Evolutionary conservation across 2,329 filamentous ascomycete genomes (phyloP), one percentile per base, ranked within the genome.

Genomic region (Aurifilum marmelostoma): DNA sequence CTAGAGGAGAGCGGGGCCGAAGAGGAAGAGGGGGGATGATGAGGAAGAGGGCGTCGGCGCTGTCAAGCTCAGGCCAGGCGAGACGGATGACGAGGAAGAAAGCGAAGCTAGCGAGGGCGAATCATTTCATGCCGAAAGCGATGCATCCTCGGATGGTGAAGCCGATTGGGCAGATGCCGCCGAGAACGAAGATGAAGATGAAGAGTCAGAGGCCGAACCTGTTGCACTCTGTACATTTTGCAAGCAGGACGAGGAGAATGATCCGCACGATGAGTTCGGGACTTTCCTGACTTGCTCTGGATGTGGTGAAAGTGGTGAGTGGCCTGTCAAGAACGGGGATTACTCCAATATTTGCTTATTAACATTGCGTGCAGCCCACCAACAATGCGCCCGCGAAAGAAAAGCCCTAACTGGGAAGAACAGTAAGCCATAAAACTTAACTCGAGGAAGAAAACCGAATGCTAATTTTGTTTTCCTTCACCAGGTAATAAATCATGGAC

Each of bases 301-400:
- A 72, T 98, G 95, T 80, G 90, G 90, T 73, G 92, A 95, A 77
- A 92, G 93, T 80, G 90, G 94, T 97, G 84, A 80, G 92, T 88
- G 66, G 62, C 54, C 61, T 67, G 27, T 32, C 68, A 24, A 24
- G 37, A 71, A 67, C 1, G 5, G 21, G 32, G 3, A n/a, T 32
- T 9, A 7, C 9, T 21, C 14, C 18, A 29, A 41, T 9, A 14
- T 50, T 3, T 21, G 34, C 11, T 29, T 65, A 74, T 81, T 85
- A 75, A 86, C 77, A 72, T 69, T n/a, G 72, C 80, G 77, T 83
- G 77, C 83, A 97, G 95, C 94, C 76, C 95, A 98, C 83, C 90
- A 91, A 79, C 91, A 96, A 86, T 97, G 95, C 81, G 94, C 93
- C 69, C 89, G 91, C 76, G 88, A 91, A 77, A 87, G 88, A 77